Percentiles rank a stretch among this genome's conserved stretches.
Evolutionary conservation across 2,329 filamentous ascomycete genomes (phyloP).

Genomic region (Chaetomiaceae sp.): DNA sequence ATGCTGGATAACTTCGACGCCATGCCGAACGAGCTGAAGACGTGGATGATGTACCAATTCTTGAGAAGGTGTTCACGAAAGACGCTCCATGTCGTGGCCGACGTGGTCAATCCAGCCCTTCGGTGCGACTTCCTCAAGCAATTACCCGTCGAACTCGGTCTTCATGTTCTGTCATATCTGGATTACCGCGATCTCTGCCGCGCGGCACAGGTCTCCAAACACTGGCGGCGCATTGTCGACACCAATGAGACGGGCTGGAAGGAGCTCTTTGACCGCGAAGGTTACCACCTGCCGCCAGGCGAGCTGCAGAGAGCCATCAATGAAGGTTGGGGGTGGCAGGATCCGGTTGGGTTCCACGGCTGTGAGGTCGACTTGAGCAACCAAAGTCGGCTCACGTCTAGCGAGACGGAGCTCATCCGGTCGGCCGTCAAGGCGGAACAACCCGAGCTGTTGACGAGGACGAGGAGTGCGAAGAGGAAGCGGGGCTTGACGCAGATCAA

Average conservation of each 20-base stretch:
- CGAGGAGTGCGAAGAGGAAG: constrained; percentile 53
- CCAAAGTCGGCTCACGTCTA: constrained; percentile 47
- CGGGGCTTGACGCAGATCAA: constrained; percentile 42
- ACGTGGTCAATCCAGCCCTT: constrained; percentile 86
- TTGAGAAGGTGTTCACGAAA: constrained; percentile 81
- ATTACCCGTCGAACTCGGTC: constrained; percentile 78
- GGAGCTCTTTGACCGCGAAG: constrained; percentile 79
- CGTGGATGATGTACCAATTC: constrained; percentile 95
- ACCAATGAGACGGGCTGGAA: constrained; percentile 96
- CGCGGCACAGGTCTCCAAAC: constrained; percentile 88
- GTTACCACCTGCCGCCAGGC: constrained; percentile 70
- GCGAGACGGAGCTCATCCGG: constrained; percentile 48
- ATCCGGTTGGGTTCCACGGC: constrained; percentile 68
- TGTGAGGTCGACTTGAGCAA: constrained; percentile 76
- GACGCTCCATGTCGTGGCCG: constrained; percentile 82
- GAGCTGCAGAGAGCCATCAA: constrained; percentile 81
- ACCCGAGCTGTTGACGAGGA: constrained; percentile 34
- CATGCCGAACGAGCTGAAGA: constrained; percentile 87
- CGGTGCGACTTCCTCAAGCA: constrained; percentile 89
- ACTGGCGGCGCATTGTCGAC: constrained; percentile 87
- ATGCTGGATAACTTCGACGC: constrained; percentile 89
- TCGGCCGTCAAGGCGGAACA: constrained; percentile 38
- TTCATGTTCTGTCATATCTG: constrained; percentile 83
- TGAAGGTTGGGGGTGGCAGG: constrained; percentile 98
- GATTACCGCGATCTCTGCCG: constrained; percentile 81